These are phyloP conservation scores for Rhamnella rubrinervis DNA, from an alignment of 331 rosid species.

Conservation along the genomic window DNA sequence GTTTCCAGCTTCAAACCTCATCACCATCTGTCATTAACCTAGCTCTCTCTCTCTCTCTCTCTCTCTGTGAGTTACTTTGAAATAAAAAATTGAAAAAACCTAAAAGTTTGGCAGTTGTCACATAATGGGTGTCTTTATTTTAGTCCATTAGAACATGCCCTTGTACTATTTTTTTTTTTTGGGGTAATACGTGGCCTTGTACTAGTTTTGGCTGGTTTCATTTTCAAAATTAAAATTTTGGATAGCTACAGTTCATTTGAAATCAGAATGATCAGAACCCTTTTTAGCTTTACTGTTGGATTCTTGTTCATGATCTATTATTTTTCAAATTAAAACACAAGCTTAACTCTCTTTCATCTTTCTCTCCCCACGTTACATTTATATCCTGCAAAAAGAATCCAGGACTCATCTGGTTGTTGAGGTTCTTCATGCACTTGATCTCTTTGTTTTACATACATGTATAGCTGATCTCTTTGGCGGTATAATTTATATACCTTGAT, in stretches of 20 bases:
- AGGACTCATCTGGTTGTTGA: too few species aligned
- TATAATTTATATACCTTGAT: too few species aligned
- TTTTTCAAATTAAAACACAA: too few species aligned
- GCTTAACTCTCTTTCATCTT: too few species aligned
- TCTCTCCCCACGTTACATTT: too few species aligned
- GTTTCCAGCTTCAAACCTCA: slow-evolving; percentile 15
- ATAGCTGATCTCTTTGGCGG: too few species aligned
- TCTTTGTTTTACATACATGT: too few species aligned
- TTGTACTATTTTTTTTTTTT: too few species aligned
- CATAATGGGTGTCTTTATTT: slow-evolving; percentile 45
- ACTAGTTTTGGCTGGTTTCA: not conserved
- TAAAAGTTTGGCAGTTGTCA: slow-evolving; percentile 44
- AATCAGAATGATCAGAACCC: slow-evolving; percentile 30
- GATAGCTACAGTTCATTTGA: slow-evolving; percentile 25
- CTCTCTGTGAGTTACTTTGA: not conserved
- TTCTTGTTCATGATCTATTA: slow-evolving; percentile 1
- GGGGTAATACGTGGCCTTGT: too few species aligned
- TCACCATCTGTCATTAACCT: not conserved
- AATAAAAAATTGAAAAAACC: not conserved
- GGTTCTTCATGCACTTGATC: too few species aligned
- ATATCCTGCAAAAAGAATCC: too few species aligned
- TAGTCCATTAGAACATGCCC: slow-evolving; percentile 35
- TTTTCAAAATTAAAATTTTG: slow-evolving; percentile 12
- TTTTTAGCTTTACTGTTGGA: slow-evolving; percentile 38
- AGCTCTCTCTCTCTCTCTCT: not conserved